These are phyloP conservation scores for Saturnispora besseyi DNA, from an alignment of 805 yeast species.

Conservation along the genomic window DNA sequence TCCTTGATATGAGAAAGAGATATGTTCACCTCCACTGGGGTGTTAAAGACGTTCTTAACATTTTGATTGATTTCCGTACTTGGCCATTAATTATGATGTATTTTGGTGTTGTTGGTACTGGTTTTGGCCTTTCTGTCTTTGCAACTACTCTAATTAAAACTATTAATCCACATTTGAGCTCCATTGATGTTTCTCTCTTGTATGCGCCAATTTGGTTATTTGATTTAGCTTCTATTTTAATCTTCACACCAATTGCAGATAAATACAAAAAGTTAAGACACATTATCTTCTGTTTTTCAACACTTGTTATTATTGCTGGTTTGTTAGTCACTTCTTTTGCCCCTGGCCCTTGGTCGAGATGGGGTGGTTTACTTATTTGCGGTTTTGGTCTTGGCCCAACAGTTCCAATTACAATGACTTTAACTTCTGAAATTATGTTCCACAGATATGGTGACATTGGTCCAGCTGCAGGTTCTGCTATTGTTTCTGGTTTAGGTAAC, in stretches of 20 bases:
- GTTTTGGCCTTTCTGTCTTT: constrained; percentile 76
- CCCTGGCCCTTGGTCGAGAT: constrained; percentile 60
- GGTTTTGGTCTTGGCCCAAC: constrained; percentile 91
- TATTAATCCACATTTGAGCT: constrained; percentile 55
- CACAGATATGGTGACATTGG: constrained; percentile 76
- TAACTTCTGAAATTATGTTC: constrained; percentile 69
- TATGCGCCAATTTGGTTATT: constrained; percentile 90
- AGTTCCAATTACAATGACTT: constrained; percentile 80
- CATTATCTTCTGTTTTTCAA: constrained; percentile 50
- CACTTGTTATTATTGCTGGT: constrained; percentile 64
- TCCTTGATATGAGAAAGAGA: constrained; percentile 47
- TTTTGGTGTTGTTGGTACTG: constrained; percentile 90
- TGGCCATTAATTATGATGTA: constrained; percentile 85
- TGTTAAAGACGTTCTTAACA: constrained; percentile 43
- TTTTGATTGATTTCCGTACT: constrained; percentile 53
- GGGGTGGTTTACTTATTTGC: constrained; percentile 71
- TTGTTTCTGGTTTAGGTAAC: constrained; percentile 81
- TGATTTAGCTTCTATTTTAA: constrained; percentile 65
- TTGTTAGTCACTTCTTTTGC: constrained; percentile 72
- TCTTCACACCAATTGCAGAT: constrained; percentile 77
- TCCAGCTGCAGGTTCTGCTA: constrained; percentile 71
- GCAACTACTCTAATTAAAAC: constrained; percentile 68
- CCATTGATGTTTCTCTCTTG: constrained; percentile 60
- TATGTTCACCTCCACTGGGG: constrained; percentile 46
- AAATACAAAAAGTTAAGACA: constrained; percentile 50